These are phyloP conservation scores for Amniculicola lignicola DNA, from an alignment of 495 filamentous ascomycete genomes.

Conservation along the genomic window DNA sequence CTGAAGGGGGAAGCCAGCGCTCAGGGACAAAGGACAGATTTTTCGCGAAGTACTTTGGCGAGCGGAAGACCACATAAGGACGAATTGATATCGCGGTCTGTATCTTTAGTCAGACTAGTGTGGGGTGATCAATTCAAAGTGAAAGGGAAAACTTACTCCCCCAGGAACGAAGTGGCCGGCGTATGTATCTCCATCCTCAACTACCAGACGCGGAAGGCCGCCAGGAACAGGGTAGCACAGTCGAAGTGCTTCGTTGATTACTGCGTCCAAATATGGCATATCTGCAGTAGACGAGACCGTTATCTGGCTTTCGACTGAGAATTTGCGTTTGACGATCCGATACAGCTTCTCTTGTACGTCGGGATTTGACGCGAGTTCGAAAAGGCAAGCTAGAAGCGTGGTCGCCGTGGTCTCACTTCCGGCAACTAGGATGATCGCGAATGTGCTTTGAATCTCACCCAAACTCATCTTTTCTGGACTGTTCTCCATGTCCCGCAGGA, in stretches of 20 bases:
- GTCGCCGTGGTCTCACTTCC: constrained; percentile 38
- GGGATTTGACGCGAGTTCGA: constrained; percentile 18
- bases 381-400: constrained; percentile 26
- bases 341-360: not conserved
- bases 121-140: not conserved
- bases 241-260: constrained; percentile 52
- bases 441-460: constrained; percentile 12
- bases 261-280: constrained; percentile 45
- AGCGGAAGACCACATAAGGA: constrained; percentile 10
- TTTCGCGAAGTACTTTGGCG: constrained; percentile 31
- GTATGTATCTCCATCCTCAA: constrained; percentile 43
- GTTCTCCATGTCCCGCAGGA: constrained; percentile 26
- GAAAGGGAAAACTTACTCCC: constrained; percentile 31
- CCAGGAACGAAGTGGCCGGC: constrained; percentile 42
- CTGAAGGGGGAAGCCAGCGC: constrained; percentile 26
- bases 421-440: constrained; percentile 29
- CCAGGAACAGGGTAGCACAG: constrained; percentile 51
- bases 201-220: constrained; percentile 47
- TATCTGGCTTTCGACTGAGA: constrained; percentile 20
- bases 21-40: constrained; percentile 34
- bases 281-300: constrained; percentile 37
- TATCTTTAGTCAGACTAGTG: not conserved
- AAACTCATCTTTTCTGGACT: constrained; percentile 26
- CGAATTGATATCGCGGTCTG: constrained; percentile 10
- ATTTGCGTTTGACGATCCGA: constrained; percentile 22